phyloP scores from a whole-genome alignment of 2,329 filamentous ascomycete genomes.

The Trichoderma citrinoviride region DNA sequence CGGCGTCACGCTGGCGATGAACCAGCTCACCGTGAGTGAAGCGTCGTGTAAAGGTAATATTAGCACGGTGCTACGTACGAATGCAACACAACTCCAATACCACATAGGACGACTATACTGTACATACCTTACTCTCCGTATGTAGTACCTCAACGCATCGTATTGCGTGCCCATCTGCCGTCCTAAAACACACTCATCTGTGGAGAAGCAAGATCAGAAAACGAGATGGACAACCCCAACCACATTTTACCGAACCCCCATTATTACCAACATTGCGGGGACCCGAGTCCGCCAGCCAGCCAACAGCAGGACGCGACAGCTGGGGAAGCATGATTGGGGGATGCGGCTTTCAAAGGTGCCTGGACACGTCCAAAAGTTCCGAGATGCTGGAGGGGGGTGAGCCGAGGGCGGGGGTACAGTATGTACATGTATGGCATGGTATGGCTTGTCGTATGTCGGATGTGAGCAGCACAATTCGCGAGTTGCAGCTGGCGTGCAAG shows the following conservation, averaged over 20 bases:
- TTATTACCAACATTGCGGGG: conserved; percentile 15
- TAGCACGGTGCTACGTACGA: too few species aligned
- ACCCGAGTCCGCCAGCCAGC: neutral
- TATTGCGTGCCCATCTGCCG: neutral
- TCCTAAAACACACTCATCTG: neutral
- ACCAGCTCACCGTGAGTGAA: too few species aligned
- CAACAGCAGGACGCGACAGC: conserved; percentile 1
- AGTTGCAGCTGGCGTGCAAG: too few species aligned
- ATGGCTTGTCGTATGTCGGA: too few species aligned
- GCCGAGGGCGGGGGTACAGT: neutral
- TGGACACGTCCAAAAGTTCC: conserved; percentile 25
- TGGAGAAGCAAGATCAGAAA: neutral
- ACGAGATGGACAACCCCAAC: neutral
- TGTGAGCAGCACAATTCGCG: neutral
- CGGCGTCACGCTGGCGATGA: too few species aligned
- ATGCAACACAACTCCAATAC: too few species aligned
- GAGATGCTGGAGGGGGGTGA: conserved; percentile 19
- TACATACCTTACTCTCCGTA: too few species aligned
- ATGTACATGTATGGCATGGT: too few species aligned
- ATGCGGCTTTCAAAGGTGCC: conserved; percentile 25
- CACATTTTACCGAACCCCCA: neutral
- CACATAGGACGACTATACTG: too few species aligned
- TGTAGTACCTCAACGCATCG: too few species aligned
- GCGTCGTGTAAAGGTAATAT: too few species aligned
- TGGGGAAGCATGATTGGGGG: conserved; percentile 4